Conservation (phyloP, 2,329 filamentous ascomycete species). For the Chalaropsis thielavioides region DNA sequence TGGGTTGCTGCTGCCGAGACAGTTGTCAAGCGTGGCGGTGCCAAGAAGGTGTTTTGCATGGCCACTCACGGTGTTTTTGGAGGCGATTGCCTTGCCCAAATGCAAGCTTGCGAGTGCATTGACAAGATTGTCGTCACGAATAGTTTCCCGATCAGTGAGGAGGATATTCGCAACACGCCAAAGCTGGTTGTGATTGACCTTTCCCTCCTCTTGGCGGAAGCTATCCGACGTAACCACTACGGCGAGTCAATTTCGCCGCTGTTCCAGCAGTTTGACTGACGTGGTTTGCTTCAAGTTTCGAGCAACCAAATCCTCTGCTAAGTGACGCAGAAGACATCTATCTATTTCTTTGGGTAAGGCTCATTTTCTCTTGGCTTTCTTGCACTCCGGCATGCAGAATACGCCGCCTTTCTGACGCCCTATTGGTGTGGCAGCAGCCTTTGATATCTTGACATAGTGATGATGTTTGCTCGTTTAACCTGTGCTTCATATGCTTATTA, state of each 20-base stretch:
- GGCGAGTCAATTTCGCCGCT: slow-evolving; percentile 65
- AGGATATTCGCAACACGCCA: slow-evolving; percentile 52
- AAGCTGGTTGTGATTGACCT: slow-evolving; percentile 87
- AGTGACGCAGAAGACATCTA: background rate
- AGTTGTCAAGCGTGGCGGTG: slow-evolving; percentile 80
- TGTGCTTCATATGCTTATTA: background rate
- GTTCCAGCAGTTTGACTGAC: slow-evolving; percentile 53
- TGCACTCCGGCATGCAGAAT: background rate
- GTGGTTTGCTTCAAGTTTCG: background rate
- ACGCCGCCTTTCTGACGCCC: background rate
- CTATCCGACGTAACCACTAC: slow-evolving; percentile 90
- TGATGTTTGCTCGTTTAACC: background rate
- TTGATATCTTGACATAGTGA: background rate
- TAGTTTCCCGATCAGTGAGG: slow-evolving; percentile 78
- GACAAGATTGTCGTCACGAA: slow-evolving; percentile 92
- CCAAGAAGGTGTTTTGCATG: slow-evolving; percentile 93
- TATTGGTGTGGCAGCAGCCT: background rate
- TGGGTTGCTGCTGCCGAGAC: slow-evolving; percentile 98
- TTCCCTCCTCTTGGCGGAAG: slow-evolving; percentile 75
- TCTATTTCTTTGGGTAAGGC: slow-evolving; percentile 12
- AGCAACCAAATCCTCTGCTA: background rate
- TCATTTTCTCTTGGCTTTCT: background rate
- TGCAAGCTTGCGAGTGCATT: slow-evolving; percentile 87
- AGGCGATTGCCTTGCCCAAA: slow-evolving; percentile 72
- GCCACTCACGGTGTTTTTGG: slow-evolving; percentile 93